phyloP scores from a whole-genome alignment of 257 asterid species.

The Solanum virginianum region DNA sequence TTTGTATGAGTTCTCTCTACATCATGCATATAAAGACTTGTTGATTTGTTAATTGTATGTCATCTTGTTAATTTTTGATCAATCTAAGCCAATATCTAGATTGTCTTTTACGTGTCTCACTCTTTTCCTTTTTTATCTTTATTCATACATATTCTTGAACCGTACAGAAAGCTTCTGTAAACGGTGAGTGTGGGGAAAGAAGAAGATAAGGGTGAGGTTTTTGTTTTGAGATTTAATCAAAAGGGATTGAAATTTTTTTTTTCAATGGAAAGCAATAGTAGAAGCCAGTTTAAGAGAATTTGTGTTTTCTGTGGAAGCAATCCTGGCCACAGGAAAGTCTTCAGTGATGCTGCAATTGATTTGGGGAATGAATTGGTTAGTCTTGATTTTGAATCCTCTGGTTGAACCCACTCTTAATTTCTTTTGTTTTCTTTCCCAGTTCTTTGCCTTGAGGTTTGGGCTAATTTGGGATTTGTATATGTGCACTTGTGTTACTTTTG shows the following conservation, averaged over 20 bases:
- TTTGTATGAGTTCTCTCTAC: not conserved
- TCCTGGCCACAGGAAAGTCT: slow-evolving; percentile 79
- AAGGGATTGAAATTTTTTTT: not conserved
- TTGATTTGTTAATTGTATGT: slow-evolving; percentile 3
- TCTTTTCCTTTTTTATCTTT: not conserved
- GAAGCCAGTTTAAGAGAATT: slow-evolving; percentile 69
- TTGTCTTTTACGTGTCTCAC: slow-evolving; percentile 7
- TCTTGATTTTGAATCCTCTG: not conserved
- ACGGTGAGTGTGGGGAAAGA: not conserved
- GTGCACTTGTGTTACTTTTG: not conserved
- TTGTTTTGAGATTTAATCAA: not conserved
- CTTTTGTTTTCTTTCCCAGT: not conserved
- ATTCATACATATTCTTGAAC: not conserved
- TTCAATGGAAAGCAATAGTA: slow-evolving; percentile 48
- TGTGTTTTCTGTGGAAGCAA: slow-evolving; percentile 97
- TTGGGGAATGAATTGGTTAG: slow-evolving; percentile 93
- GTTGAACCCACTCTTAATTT: not conserved
- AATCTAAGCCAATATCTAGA: slow-evolving; percentile 12
- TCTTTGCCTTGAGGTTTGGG: not conserved
- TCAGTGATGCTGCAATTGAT: slow-evolving; percentile 96
- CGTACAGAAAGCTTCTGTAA: not conserved
- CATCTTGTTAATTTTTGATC: not conserved
- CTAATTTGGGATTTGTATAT: not conserved
- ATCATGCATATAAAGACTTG: not conserved
- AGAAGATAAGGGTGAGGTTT: not conserved